A percentile compares a stretch with the other conserved stretches of the same genome.
phyloP scores from a whole-genome alignment of 129 eudicot genomes.

The Saussurea involucrata region DNA sequence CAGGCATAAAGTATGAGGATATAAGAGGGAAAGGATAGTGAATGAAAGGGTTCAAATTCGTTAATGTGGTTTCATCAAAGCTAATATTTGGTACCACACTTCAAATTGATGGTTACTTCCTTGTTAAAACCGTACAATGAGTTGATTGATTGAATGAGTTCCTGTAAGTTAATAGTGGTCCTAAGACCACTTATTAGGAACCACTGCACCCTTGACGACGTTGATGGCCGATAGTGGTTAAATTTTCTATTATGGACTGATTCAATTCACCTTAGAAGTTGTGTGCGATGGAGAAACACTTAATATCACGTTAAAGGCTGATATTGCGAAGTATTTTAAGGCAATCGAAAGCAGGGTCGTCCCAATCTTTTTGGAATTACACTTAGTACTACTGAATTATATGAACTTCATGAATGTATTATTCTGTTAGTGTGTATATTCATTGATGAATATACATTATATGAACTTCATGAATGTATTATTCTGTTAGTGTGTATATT shows the following conservation, averaged over 20 bases:
- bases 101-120: background rate
- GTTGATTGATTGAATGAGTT: background rate
- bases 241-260: background rate
- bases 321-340: background rate
- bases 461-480: background rate
- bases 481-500: background rate
- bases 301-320: background rate
- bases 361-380: too few species aligned
- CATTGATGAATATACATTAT: too few species aligned
- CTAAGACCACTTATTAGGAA: background rate
- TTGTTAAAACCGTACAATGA: background rate
- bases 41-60: background rate
- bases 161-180: background rate
- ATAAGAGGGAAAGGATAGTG: background rate
- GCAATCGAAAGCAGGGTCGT: background rate
- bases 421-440: too few species aligned
- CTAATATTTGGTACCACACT: background rate
- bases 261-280: background rate
- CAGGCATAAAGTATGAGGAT: background rate
- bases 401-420: too few species aligned
- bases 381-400: too few species aligned
- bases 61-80: background rate
- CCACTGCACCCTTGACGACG: background rate
- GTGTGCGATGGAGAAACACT: background rate
- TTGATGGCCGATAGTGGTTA: background rate